A percentile compares a stretch with the other conserved stretches of the same genome.
These are phyloP conservation scores for Chaetoscypha palmicola DNA, from an alignment of 2,329 filamentous ascomycete species.

Conservation along the genomic window DNA sequence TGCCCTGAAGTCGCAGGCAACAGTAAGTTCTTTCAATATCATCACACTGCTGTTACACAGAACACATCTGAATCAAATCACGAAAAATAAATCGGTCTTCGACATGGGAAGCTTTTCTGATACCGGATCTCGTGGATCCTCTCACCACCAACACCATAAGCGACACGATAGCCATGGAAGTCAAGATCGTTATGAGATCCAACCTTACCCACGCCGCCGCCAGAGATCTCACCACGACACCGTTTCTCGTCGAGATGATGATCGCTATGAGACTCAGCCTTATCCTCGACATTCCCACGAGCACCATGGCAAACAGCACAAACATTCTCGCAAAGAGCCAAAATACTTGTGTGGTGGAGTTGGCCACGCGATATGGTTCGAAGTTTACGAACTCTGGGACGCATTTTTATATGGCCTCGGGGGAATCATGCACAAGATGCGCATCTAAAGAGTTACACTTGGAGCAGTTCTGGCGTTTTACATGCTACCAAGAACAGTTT, in stretches of 20 bases:
- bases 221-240: background rate
- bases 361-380: conserved; percentile 2
- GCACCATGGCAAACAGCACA: background rate
- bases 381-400: conserved; percentile 9
- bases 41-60: no score
- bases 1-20: background rate
- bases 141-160: background rate
- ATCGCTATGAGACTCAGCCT: background rate
- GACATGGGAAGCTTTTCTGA: background rate
- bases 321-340: background rate
- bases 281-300: background rate
- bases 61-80: no score
- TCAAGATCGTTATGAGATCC: background rate
- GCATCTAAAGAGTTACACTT: no score
- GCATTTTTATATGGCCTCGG: conserved; percentile 2
- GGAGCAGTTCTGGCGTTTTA: no score
- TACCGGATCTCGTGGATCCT: background rate
- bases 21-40: background rate
- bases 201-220: background rate
- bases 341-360: conserved; percentile 1
- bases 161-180: background rate
- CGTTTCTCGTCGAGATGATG: background rate
- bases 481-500: no score
- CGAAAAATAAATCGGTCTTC: no score
- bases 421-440: conserved; percentile 2